Evolutionary conservation across 495 filamentous ascomycete genomes (phyloP).

Genomic region (Tuber borchii): DNA sequence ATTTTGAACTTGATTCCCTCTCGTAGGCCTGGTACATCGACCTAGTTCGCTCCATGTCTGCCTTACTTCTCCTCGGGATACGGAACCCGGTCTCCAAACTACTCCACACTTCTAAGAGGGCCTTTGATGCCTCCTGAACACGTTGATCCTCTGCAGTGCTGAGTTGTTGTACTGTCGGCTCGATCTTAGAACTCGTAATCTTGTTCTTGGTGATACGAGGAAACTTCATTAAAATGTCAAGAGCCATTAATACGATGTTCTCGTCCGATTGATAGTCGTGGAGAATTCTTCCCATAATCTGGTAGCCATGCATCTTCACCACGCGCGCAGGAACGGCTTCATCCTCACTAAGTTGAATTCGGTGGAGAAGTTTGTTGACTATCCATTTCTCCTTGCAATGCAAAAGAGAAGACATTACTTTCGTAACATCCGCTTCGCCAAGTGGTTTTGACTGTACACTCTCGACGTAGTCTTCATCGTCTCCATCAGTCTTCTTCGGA

Average conservation of each 20-base stretch:
- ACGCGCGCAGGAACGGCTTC: conserved; percentile 82
- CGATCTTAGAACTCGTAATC: conserved; percentile 93
- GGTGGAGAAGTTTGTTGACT: conserved; percentile 82
- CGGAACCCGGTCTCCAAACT: conserved; percentile 87
- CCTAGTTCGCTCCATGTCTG: conserved; percentile 26
- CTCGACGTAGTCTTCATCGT: conserved; percentile 95
- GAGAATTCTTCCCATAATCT: conserved; percentile 80
- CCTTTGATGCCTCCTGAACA: conserved; percentile 59
- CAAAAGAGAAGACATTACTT: conserved; percentile 97
- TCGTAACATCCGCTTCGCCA: conserved; percentile 74
- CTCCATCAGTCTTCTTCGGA: conserved; percentile 79
- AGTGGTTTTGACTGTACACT: conserved; percentile 76
- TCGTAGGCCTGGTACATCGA: conserved; percentile 29
- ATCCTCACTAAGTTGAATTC: conserved; percentile 83
- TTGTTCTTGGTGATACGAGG: conserved; percentile 94
- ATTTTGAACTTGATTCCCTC: conserved; percentile 32
- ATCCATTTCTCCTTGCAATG: conserved; percentile 99
- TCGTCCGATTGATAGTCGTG: conserved; percentile 77
- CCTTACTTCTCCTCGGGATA: conserved; percentile 64
- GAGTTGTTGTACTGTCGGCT: conserved; percentile 68
- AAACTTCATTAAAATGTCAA: conserved; percentile 82
- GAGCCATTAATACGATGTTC: conserved; percentile 79
- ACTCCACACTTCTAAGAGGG: conserved; percentile 76
- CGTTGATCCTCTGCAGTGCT: conserved; percentile 60
- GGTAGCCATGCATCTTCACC: conserved; percentile 93